phyloP scores from a whole-genome alignment of 768 basidiomycete genomes.

The Amanita pallidorosea region DNA sequence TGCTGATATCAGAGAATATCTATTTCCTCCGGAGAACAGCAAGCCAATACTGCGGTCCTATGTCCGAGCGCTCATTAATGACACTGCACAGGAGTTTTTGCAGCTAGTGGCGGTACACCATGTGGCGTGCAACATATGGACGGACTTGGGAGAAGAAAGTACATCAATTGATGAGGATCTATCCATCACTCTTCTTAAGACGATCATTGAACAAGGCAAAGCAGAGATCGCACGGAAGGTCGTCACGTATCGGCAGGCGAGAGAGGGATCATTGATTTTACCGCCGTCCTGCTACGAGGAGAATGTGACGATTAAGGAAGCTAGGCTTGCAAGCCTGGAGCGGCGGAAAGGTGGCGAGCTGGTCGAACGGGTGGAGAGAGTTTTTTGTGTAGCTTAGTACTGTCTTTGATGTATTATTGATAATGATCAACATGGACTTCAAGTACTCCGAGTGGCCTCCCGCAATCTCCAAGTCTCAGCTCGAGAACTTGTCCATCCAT shows the following conservation, averaged over 20 bases:
- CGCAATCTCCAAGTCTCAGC: slow-evolving; percentile 41
- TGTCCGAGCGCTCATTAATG: slow-evolving; percentile 42
- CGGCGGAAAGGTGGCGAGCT: slow-evolving; percentile 11
- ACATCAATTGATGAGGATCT: slow-evolving; percentile 20
- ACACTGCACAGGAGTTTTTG: slow-evolving; percentile 43
- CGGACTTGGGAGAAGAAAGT: slow-evolving; percentile 31
- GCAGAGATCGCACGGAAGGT: slow-evolving; percentile 39
- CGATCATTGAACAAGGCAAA: slow-evolving; percentile 40
- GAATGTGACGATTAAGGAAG: slow-evolving; percentile 12
- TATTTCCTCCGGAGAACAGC: slow-evolving; percentile 64
- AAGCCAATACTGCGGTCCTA: slow-evolving; percentile 53
- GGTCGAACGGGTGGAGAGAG: slow-evolving; percentile 5
- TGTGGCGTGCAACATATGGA: slow-evolving; percentile 67
- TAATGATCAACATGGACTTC: slow-evolving; percentile 17
- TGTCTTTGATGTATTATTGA: background rate
- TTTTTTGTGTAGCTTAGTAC: slow-evolving; percentile 1
- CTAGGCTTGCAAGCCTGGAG: slow-evolving; percentile 15
- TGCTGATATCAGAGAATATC: slow-evolving; percentile 43
- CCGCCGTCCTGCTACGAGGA: slow-evolving; percentile 43
- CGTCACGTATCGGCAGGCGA: slow-evolving; percentile 43
- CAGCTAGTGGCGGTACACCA: slow-evolving; percentile 69
- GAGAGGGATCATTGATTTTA: slow-evolving; percentile 22
- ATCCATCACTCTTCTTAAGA: slow-evolving; percentile 37
- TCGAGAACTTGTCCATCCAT: slow-evolving; percentile 45
- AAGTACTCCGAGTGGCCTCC: slow-evolving; percentile 70